Percentiles rank a stretch among this genome's conserved stretches.
These are phyloP conservation scores for Ceratocystis destructans DNA, from an alignment of 2,329 filamentous ascomycete species.

Conservation along the genomic window DNA sequence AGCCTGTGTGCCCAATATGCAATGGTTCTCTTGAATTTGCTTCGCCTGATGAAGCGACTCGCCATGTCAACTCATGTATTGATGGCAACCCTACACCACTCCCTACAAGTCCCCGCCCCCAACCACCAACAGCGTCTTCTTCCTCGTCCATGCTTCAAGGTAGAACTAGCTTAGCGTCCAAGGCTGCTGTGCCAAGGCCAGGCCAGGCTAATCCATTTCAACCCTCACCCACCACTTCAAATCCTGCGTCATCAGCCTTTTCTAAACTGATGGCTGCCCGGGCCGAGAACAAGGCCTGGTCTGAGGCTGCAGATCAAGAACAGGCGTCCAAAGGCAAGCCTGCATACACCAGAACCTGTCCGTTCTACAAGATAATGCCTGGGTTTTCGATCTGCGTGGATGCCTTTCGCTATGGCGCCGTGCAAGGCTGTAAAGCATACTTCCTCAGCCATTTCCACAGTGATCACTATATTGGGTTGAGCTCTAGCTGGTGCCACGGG, in stretches of 20 bases:
- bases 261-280: constrained; percentile 86
- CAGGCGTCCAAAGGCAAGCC: constrained; percentile 66
- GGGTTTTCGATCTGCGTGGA: constrained; percentile 89
- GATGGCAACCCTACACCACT: constrained; percentile 62
- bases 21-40: constrained; percentile 14
- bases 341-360: constrained; percentile 79
- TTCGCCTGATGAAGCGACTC: constrained; percentile 49
- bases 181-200: constrained; percentile 57
- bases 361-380: constrained; percentile 97
- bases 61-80: constrained; percentile 86
- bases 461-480: constrained; percentile 89
- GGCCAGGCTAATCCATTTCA: constrained; percentile 68
- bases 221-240: constrained; percentile 25
- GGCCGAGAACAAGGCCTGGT: constrained; percentile 83
- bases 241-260: constrained; percentile 56
- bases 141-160: constrained; percentile 25
- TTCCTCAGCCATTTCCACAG: constrained; percentile 97
- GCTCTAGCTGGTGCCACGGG: constrained; percentile 76
- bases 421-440: constrained; percentile 84
- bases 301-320: constrained; percentile 68
- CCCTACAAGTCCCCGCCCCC: constrained; percentile 23
- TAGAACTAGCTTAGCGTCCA: constrained; percentile 47
- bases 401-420: constrained; percentile 87
- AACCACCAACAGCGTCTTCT: background rate
- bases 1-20: constrained; percentile 13